Percentiles rank a stretch among this genome's conserved stretches.
phyloP scores from a whole-genome alignment of 176 grass and related monocot genomes.

The Musa beccarii region DNA sequence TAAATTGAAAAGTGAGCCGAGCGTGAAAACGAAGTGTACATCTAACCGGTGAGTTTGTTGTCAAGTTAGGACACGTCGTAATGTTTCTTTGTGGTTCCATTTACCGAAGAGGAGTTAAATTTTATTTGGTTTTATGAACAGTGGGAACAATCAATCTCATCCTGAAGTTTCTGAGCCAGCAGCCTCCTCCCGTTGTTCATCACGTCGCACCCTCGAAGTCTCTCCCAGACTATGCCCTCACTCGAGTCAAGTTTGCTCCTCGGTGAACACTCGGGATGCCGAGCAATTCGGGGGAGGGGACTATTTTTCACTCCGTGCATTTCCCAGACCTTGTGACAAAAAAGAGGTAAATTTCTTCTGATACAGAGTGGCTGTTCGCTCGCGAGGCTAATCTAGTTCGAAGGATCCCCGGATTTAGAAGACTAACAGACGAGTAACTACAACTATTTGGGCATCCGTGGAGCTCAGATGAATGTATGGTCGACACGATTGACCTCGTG shows the following conservation, averaged over 20 bases:
- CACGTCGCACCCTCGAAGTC: conserved; percentile 36
- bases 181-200: conserved; percentile 31
- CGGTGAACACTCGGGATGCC: conserved; percentile 16
- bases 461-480: neutral
- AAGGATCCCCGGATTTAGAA: neutral
- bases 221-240: conserved; percentile 19
- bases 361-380: conserved; percentile 1
- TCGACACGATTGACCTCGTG: too few species aligned
- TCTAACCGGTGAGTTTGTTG: neutral
- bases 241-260: conserved; percentile 21
- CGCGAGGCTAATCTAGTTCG: neutral
- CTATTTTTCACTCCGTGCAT: conserved; percentile 20
- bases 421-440: neutral
- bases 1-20: conserved; percentile 45
- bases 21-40: conserved; percentile 36
- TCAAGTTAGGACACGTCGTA: neutral
- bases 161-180: conserved; percentile 35
- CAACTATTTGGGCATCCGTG: neutral
- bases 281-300: conserved; percentile 25
- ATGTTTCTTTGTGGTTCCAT: neutral
- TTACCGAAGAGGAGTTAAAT: neutral
- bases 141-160: conserved; percentile 16
- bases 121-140: neutral
- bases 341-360: conserved; percentile 24
- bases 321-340: conserved; percentile 43